Evolutionary conservation across 2,329 filamentous ascomycete species (phyloP), one percentile per base, ranked within the genome.

Genomic region (Claviceps monticola): DNA sequence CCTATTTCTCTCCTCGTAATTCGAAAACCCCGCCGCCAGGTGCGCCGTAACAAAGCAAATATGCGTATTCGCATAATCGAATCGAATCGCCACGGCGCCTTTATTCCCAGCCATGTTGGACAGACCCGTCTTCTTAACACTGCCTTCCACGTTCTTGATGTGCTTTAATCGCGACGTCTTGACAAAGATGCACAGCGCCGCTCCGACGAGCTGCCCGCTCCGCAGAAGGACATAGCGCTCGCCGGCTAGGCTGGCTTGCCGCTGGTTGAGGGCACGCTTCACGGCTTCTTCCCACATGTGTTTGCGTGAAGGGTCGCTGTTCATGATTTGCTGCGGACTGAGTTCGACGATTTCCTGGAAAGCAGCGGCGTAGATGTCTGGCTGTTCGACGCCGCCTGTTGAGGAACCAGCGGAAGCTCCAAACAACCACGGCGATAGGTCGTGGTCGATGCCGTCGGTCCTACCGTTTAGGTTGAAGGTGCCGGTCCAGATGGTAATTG

Each of bases 311-410:
- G 93, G 93, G 64, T 98, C 91, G 54, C 90, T 97, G 57, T 94
- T 95, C 89, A 98, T 96, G 62, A 98, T 97, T 62, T 98, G 93
- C 65, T 97, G 91, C 16, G 94, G 93, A 60, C 88, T 96, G 46
- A 98, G 73, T 62, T 95, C 88, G n/a, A 98, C 93, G 56, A 98
- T 97, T 67, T 98, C 93, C 64, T 98, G 93, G 60, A 98, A 97
- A 0, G 88, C 93, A 16, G 96, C 83, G 7, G 86, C 89, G 49
- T 95, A 82, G 39, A 98, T 86, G 53, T 91, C 86, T 5, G 93
- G 90, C 55, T 86, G 81, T 46, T 79, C 73, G 3, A 80, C 66
- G 5, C 79, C 75, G 9, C 75, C 49, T 1, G 62, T 56, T 3
- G 76, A 68, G 4, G 76, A 69, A 9, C 76, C 49, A 0, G 62